Conservation (phyloP, 768 basidiomycete species). For the Nidularia pulvinata region DNA sequence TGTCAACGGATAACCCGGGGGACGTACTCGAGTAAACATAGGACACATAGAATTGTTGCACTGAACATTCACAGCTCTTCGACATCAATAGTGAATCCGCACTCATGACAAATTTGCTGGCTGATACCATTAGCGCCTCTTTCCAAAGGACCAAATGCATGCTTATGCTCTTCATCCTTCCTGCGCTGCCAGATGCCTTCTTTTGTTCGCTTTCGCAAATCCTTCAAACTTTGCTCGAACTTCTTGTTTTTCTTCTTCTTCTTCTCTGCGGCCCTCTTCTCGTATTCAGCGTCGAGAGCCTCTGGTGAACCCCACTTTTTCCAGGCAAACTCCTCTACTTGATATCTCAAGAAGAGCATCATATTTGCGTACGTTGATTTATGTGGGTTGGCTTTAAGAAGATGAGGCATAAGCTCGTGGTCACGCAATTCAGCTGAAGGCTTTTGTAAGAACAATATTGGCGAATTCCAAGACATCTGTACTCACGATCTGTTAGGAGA, state of each 20-base stretch:
- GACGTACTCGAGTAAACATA: background rate
- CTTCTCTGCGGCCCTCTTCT: conserved; percentile 76
- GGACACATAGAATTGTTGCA: background rate
- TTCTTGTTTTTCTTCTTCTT: conserved; percentile 92
- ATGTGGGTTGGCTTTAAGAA: conserved; percentile 94
- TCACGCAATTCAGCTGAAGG: conserved; percentile 88
- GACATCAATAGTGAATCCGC: conserved; percentile 90
- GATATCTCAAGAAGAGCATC: conserved; percentile 96
- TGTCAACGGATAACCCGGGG: too few relatives aligned
- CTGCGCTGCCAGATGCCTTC: conserved; percentile 90
- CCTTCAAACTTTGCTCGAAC: conserved; percentile 87
- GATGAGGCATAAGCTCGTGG: conserved; percentile 88
- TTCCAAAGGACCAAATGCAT: conserved; percentile 70
- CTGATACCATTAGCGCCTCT: conserved; percentile 51
- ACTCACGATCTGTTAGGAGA: conserved; percentile 87
- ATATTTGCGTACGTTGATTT: conserved; percentile 96
- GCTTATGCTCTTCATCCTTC: conserved; percentile 87
- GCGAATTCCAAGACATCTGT: background rate
- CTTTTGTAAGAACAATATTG: conserved; percentile 3
- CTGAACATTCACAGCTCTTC: conserved; percentile 64
- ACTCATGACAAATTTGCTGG: conserved; percentile 81
- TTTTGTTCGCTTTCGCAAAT: conserved; percentile 81
- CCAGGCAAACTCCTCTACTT: conserved; percentile 97
- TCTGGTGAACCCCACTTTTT: conserved; percentile 98
- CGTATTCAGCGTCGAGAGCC: conserved; percentile 87